These are phyloP conservation scores for Taphrina flavorubra DNA, from an alignment of 1,139 yeast species.

Conservation along the genomic window DNA sequence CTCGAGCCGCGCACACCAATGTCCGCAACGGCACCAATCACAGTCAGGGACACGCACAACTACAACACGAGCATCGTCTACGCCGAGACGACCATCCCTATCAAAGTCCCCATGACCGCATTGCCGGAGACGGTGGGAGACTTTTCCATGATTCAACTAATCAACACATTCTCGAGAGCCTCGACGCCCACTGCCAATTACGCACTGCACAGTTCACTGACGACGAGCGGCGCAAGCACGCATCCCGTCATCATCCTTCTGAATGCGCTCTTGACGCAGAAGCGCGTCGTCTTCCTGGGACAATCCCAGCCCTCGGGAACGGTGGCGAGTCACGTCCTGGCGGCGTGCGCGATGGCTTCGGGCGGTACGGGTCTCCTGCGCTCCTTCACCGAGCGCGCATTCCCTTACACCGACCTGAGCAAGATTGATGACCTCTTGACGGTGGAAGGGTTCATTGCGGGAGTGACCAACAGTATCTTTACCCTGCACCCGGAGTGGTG, in stretches of 20 bases:
- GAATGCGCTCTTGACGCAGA: conserved; percentile 65
- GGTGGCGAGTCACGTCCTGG: conserved; percentile 63
- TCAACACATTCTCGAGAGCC: conserved; percentile 44
- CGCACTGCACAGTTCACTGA: conserved; percentile 43
- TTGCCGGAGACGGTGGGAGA: conserved; percentile 52
- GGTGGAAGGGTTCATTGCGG: conserved; percentile 62
- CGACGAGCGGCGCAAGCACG: conserved; percentile 27
- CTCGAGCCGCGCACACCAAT: conserved; percentile 20
- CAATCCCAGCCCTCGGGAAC: conserved; percentile 62
- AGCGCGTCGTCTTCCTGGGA: conserved; percentile 62
- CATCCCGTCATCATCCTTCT: conserved; percentile 65
- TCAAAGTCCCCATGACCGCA: conserved; percentile 52
- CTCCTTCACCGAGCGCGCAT: conserved; percentile 59
- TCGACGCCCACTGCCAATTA: conserved; percentile 48
- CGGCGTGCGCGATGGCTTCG: conserved; percentile 61
- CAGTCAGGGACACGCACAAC: conserved; percentile 29
- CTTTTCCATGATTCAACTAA: conserved; percentile 40
- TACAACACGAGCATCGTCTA: conserved; percentile 20
- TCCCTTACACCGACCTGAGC: conserved; percentile 68
- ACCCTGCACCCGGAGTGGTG: conserved; percentile 63
- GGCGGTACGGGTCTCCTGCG: conserved; percentile 64
- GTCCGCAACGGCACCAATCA: conserved; percentile 11
- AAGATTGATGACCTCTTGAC: conserved; percentile 62
- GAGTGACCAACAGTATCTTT: conserved; percentile 71
- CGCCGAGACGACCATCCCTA: conserved; percentile 33